Base-by-base conservation (phyloP, 805 yeast genomes). In the Candida krabiensis region DNA sequence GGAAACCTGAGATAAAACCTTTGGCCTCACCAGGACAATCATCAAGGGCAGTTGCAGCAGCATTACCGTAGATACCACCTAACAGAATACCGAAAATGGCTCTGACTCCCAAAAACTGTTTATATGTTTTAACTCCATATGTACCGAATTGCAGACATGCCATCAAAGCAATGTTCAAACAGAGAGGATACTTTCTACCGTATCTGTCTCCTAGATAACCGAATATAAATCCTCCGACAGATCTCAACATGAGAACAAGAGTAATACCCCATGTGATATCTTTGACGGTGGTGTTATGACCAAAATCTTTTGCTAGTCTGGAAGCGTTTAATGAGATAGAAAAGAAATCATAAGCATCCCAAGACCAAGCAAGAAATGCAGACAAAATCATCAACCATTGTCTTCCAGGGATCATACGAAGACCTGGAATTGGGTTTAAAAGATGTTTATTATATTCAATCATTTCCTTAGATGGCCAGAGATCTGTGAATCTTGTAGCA, bases 191-290 rank as follows among this genome's bases (percentile, higher is more conserved):
- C 53, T 76, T 79, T 52, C 85, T 64, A 27, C 86, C 86, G 45
- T 73, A 71, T 47, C 72, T 67, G 56, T 80, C 86, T 51, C 82
- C 79, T 44, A 73, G 56, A 41, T 66, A 64, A 35, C 86, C 86
- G 50, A 80, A 79, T n/a, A 73, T 52, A 22, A 78, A 50, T 8
- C 84, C 83, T 42, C 86, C 86, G 16, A 80, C 76, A 3, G 85
- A 73, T 61, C 86, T 69, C 45, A 80, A 66, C 86, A 80, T 80
- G 26, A 80, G 69, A 32, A 80, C 86, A 44, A 80, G 64, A 1
- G 86, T 80, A 49, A 80, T 76, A 39, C 81, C 81, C 86, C 83
- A 80, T 4, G 83, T 74, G 36, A 80, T 66, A 38, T 72, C 75
- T 41, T 67, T 76, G 30, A 74, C 76, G 13, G 68, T 42, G 15